These are phyloP conservation scores for Trichoderma asperelloides DNA, from an alignment of 495 filamentous ascomycete genomes.

Conservation along the genomic window DNA sequence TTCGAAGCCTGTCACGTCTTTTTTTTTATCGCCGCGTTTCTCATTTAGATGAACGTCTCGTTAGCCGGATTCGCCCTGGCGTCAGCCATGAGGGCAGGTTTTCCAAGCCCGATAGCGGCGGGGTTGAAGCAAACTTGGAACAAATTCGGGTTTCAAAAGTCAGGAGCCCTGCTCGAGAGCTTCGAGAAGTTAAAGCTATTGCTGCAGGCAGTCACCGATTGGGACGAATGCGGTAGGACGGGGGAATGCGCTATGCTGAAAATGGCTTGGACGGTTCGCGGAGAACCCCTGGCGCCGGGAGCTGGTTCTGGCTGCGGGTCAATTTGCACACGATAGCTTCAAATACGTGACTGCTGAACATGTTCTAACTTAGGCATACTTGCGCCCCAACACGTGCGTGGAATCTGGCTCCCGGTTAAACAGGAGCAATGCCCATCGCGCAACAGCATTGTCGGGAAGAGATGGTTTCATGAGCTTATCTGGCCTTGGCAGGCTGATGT, in stretches of 20 bases:
- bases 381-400: neutral
- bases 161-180: neutral
- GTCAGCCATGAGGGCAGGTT: neutral
- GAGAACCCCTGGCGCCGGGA: neutral
- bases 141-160: neutral
- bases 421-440: too few species aligned
- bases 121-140: constrained; percentile 2
- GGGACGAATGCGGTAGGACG: neutral
- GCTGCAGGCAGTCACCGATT: neutral
- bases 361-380: neutral
- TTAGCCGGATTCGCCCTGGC: neutral
- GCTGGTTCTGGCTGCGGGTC: neutral
- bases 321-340: neutral
- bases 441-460: too few species aligned
- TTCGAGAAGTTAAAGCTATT: neutral
- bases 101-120: neutral
- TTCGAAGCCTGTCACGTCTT: neutral
- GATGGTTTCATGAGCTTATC: too few species aligned
- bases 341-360: neutral
- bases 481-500: neutral
- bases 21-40: neutral
- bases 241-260: neutral
- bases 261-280: neutral
- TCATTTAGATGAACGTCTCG: neutral
- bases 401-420: neutral